These are phyloP conservation scores for Corynespora cassiicola DNA, from an alignment of 2,329 filamentous ascomycete species.

Conservation along the genomic window DNA sequence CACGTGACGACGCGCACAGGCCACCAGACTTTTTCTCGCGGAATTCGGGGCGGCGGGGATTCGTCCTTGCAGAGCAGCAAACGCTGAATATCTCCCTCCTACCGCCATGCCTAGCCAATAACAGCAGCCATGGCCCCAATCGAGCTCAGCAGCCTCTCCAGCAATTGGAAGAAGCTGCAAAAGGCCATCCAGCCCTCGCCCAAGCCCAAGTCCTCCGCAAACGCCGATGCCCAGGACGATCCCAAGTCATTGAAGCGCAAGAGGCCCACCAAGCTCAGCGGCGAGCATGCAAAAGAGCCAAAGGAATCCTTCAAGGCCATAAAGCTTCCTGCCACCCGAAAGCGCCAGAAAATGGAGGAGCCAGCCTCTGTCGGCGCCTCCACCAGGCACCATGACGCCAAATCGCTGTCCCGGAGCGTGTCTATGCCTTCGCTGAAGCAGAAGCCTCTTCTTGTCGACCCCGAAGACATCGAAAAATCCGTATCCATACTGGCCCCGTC, in stretches of 20 bases:
- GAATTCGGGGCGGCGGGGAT: slow-evolving; percentile 8
- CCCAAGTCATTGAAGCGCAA: slow-evolving; percentile 44
- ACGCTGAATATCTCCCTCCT: slow-evolving; percentile 17
- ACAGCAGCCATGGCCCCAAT: slow-evolving; percentile 47
- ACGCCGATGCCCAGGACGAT: slow-evolving; percentile 29
- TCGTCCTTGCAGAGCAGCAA: slow-evolving; percentile 11
- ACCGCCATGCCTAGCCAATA: slow-evolving; percentile 36
- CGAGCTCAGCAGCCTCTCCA: slow-evolving; percentile 50
- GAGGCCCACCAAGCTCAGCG: slow-evolving; percentile 27
- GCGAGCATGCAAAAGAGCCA: slow-evolving; percentile 16
- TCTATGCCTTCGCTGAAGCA: slow-evolving; percentile 42
- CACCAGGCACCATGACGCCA: slow-evolving; percentile 47
- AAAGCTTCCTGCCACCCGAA: slow-evolving; percentile 33
- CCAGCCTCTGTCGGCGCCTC: slow-evolving; percentile 40
- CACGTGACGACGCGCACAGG: slow-evolving; percentile 11
- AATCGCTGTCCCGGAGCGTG: slow-evolving; percentile 45
- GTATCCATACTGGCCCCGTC: slow-evolving; percentile 57
- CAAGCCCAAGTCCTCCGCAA: slow-evolving; percentile 33
- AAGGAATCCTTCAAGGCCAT: slow-evolving; percentile 26
- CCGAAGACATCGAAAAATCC: slow-evolving; percentile 63
- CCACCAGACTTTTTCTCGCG: slow-evolving; percentile 25
- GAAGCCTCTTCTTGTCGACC: slow-evolving; percentile 57
- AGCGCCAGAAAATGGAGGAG: slow-evolving; percentile 48
- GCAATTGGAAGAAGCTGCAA: slow-evolving; percentile 82
- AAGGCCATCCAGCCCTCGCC: slow-evolving; percentile 56